Conservation (phyloP, 192 early-diverging fungal genomes). For the Coemansia interrupta region DNA sequence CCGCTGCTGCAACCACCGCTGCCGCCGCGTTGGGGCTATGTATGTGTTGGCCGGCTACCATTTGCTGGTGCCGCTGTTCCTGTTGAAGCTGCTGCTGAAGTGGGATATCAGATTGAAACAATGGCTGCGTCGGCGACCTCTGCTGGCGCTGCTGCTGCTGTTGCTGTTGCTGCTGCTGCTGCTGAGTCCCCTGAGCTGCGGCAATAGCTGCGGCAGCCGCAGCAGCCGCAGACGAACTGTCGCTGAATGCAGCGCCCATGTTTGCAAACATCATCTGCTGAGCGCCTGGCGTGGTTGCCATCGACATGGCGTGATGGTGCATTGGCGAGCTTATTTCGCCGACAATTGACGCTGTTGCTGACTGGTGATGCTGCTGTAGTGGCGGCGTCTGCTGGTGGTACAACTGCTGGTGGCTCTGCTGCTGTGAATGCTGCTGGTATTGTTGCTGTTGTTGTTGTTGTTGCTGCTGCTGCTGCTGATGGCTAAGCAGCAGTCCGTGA, state of each 20-base stretch:
- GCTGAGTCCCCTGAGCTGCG: slow-evolving; percentile 10
- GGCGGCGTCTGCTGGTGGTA: not conserved
- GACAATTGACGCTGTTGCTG: not conserved
- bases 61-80: slow-evolving; percentile 32
- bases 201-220: slow-evolving; percentile 18
- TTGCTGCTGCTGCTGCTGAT: slow-evolving; percentile 16
- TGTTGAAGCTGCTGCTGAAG: slow-evolving; percentile 37
- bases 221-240: slow-evolving; percentile 14
- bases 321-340: slow-evolving; percentile 21
- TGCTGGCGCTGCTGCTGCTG: slow-evolving; percentile 32
- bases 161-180: slow-evolving; percentile 20
- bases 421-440: not conserved
- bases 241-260: slow-evolving; percentile 32
- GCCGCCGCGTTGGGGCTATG: slow-evolving; percentile 14
- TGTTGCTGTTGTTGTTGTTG: slow-evolving; percentile 16
- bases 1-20: not conserved
- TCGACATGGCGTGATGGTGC: slow-evolving; percentile 13
- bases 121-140: slow-evolving; percentile 25
- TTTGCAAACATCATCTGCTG: slow-evolving; percentile 42
- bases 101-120: slow-evolving; percentile 26
- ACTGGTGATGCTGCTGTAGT: not conserved
- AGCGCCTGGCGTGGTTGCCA: slow-evolving; percentile 6
- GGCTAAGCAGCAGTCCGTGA: slow-evolving; percentile 2
- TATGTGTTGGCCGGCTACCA: slow-evolving; percentile 13
- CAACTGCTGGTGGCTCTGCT: slow-evolving; percentile 7